phyloP scores from a whole-genome alignment of 176 grass and related monocot genomes.

The Zea mays region Zm-B73-REFERENCE-NAM-5.0 NC_050100.1:29695001-29695500 shows the following conservation, averaged over 20 bases:
- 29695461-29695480: background rate
- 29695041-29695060: conserved; percentile 18
- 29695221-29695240: conserved; percentile 38
- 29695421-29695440: conserved; percentile 10
- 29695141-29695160: background rate
- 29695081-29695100: conserved; percentile 28
- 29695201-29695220: conserved; percentile 55
- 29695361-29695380: conserved; percentile 29
- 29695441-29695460: background rate
- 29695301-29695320: conserved; percentile 64
- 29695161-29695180: conserved; percentile 43
- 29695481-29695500: conserved; percentile 25
- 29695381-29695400: conserved; percentile 1
- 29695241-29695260: conserved; percentile 34
- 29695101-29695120: background rate
- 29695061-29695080: conserved; percentile 21
- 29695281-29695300: conserved; percentile 18
- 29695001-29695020: conserved; percentile 22
- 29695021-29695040: conserved; percentile 49
- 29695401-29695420: background rate
- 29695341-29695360: conserved; percentile 49
- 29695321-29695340: conserved; percentile 49
- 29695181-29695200: conserved; percentile 37
- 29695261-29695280: background rate
- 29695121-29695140: background rate